These are phyloP conservation scores for Cryptococcus maquisensis DNA, from an alignment of 1,284 basidiomycete species.

Conservation along the genomic window DNA sequence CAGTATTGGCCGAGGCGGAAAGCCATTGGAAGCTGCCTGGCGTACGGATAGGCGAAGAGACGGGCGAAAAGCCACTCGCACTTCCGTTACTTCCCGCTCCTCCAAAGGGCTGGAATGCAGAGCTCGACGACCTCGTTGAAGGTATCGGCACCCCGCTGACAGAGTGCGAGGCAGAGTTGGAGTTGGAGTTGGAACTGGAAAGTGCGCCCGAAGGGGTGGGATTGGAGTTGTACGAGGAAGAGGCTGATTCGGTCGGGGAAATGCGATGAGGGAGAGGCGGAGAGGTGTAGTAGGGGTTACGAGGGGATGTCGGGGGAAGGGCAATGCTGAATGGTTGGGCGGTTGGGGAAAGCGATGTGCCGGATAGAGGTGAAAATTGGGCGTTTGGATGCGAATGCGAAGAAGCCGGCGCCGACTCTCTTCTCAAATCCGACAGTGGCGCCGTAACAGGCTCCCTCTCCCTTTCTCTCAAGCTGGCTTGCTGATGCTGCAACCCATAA, in stretches of 20 bases:
- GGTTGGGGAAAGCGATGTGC: constrained; percentile 39
- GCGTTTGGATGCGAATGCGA: neutral
- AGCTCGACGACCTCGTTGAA: neutral
- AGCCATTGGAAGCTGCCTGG: constrained; percentile 36
- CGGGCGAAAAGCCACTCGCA: constrained; percentile 26
- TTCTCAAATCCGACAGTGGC: constrained; percentile 6
- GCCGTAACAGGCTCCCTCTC: constrained; percentile 5
- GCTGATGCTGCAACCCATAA: constrained; percentile 15
- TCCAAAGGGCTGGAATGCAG: constrained; percentile 13
- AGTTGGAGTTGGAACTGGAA: neutral
- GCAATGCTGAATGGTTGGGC: constrained; percentile 42
- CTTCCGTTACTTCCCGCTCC: neutral
- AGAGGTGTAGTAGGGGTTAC: constrained; percentile 30
- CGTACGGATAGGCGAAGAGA: constrained; percentile 38
- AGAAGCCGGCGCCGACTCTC: constrained; percentile 7
- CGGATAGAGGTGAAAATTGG: neutral
- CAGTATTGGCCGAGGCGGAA: too few species aligned
- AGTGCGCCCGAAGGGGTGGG: neutral
- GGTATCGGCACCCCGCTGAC: constrained; percentile 3
- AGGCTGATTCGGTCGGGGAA: constrained; percentile 1
- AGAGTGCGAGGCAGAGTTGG: constrained; percentile 1
- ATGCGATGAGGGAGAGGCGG: neutral
- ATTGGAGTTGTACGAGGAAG: constrained; percentile 1
- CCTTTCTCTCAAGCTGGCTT: neutral
- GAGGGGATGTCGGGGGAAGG: constrained; percentile 35